Conservation (phyloP, 129 eudicot species). For the Saussurea involucrata region DNA sequence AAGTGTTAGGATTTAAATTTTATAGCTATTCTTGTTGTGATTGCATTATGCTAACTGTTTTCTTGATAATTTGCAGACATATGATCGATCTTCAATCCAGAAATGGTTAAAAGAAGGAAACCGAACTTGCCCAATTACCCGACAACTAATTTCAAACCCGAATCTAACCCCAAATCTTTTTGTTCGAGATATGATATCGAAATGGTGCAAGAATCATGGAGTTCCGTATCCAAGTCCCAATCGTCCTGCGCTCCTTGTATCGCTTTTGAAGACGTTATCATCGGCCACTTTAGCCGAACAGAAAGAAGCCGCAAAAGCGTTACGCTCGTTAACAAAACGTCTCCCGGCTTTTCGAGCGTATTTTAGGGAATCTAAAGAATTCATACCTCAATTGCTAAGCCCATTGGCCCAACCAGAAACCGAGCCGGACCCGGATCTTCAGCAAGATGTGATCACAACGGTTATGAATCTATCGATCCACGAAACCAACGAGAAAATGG, state of each 20-base stretch:
- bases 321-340: slow-evolving; percentile 66
- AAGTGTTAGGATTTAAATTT: background rate
- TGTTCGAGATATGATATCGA: slow-evolving; percentile 60
- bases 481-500: slow-evolving; percentile 76
- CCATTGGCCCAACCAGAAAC: slow-evolving; percentile 39
- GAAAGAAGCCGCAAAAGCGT: slow-evolving; percentile 65
- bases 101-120: slow-evolving; percentile 86
- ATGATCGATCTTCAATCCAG: slow-evolving; percentile 70
- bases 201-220: slow-evolving; percentile 74
- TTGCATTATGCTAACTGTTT: background rate
- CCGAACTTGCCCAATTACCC: slow-evolving; percentile 68
- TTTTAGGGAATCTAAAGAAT: slow-evolving; percentile 55
- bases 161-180: slow-evolving; percentile 69
- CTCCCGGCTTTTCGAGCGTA: slow-evolving; percentile 70
- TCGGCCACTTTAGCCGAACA: slow-evolving; percentile 37
- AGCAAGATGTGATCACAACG: slow-evolving; percentile 77
- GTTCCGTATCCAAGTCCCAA: slow-evolving; percentile 38
- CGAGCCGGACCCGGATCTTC: slow-evolving; percentile 59
- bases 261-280: slow-evolving; percentile 54
- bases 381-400: slow-evolving; percentile 48
- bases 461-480: slow-evolving; percentile 78
- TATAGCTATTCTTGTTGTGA: background rate
- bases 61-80: slow-evolving; percentile 57
- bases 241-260: slow-evolving; percentile 33
- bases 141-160: slow-evolving; percentile 75